These are phyloP conservation scores for Candida freyschussii DNA, from an alignment of 1,139 yeast species.

Conservation along the genomic window DNA sequence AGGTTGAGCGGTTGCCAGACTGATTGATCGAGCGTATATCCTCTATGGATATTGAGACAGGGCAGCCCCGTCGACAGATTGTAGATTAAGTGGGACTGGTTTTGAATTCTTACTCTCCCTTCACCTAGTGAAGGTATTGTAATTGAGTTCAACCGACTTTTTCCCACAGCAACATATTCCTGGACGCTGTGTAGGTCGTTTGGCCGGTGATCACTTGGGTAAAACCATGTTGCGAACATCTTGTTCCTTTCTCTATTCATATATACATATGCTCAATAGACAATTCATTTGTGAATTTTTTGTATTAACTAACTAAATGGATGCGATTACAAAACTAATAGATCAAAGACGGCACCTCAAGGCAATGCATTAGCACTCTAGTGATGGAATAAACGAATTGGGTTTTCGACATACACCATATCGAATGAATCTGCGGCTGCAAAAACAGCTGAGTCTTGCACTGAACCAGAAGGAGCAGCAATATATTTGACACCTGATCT, in stretches of 20 bases:
- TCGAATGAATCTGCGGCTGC: conserved; percentile 90
- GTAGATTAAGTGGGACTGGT: conserved; percentile 50
- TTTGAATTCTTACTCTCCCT: conserved; percentile 56
- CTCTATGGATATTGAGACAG: conserved; percentile 47
- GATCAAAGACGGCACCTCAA: too few species aligned
- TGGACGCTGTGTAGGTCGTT: conserved; percentile 78
- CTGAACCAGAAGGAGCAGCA: conserved; percentile 97
- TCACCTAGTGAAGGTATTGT: conserved; percentile 16
- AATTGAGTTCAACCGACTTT: conserved; percentile 50
- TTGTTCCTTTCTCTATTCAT: conserved; percentile 7
- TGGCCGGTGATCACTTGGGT: conserved; percentile 83
- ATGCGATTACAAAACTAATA: too few species aligned
- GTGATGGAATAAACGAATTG: conserved; percentile 97
- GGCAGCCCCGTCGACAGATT: conserved; percentile 87
- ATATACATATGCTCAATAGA: too few species aligned
- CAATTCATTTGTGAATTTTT: too few species aligned
- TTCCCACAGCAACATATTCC: conserved; percentile 71
- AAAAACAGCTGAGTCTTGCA: conserved; percentile 94
- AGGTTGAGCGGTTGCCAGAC: conserved; percentile 50
- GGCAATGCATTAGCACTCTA: too few species aligned
- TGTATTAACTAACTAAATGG: too few species aligned
- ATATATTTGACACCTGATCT: conserved; percentile 92
- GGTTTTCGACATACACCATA: conserved; percentile 88
- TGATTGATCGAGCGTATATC: conserved; percentile 29
- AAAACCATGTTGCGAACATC: conserved; percentile 86